These are phyloP conservation scores for Globisporangium solare DNA, from an alignment of 352 stramenopile species.

Conservation along the genomic window DNA sequence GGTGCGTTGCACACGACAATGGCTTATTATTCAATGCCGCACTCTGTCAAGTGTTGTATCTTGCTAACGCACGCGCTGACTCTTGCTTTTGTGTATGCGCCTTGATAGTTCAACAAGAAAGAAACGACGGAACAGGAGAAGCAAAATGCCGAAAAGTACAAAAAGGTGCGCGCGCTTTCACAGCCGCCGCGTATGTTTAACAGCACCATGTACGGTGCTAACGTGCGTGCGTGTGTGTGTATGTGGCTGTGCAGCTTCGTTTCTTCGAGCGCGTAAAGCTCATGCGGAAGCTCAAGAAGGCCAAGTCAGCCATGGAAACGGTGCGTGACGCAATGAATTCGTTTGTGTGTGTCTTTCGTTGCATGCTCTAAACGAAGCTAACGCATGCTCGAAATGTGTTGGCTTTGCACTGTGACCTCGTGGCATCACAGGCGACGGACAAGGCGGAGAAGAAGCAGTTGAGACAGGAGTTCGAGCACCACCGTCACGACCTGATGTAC, in stretches of 20 bases:
- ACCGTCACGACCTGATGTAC: constrained; percentile 72
- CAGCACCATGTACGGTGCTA: background rate
- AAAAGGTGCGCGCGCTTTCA: constrained; percentile 37
- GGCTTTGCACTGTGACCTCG: background rate
- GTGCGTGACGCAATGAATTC: constrained; percentile 14
- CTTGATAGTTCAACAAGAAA: constrained; percentile 36
- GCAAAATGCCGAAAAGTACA: constrained; percentile 77
- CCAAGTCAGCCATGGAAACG: constrained; percentile 41
- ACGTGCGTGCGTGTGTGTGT: background rate
- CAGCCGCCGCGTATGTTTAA: no score
- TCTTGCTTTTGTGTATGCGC: background rate
- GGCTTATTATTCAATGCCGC: background rate
- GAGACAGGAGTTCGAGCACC: constrained; percentile 38
- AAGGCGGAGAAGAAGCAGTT: constrained; percentile 33
- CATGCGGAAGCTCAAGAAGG: constrained; percentile 74
- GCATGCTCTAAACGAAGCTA: background rate
- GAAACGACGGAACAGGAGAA: constrained; percentile 50
- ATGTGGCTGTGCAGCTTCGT: constrained; percentile 33
- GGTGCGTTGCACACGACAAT: constrained; percentile 11
- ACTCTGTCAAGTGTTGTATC: no score
- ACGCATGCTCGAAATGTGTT: background rate
- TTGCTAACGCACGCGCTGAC: background rate
- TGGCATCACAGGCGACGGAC: constrained; percentile 22
- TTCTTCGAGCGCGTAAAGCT: constrained; percentile 85
- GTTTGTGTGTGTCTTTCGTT: background rate